Evolutionary conservation across 2,329 filamentous ascomycete genomes (phyloP).

Genomic region (Ustulina deusta): DNA sequence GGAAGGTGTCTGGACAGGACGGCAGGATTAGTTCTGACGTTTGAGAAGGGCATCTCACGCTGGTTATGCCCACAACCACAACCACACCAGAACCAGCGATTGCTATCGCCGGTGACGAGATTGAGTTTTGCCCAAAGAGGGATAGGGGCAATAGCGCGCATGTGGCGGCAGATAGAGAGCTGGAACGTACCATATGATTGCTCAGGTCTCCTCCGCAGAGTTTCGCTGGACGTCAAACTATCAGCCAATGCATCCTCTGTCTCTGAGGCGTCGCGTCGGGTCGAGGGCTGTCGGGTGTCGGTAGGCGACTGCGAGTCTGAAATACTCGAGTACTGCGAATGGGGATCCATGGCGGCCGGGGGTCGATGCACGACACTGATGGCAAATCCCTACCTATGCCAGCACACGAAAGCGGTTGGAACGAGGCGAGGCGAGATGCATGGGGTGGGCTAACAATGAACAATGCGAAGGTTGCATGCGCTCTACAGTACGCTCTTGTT

Average conservation of each 20-base stretch:
- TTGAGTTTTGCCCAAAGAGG: slow-evolving; percentile 3
- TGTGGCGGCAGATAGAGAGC: slow-evolving; percentile 19
- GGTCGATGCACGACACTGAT: slow-evolving; percentile 33
- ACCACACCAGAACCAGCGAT: slow-evolving; percentile 11
- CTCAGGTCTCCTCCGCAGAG: slow-evolving; percentile 69
- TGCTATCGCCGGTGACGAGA: neutral
- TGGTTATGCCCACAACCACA: slow-evolving; percentile 7
- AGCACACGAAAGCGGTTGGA: slow-evolving; percentile 36
- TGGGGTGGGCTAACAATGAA: slow-evolving; percentile 5
- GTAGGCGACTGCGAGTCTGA: slow-evolving; percentile 60
- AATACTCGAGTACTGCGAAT: slow-evolving; percentile 54
- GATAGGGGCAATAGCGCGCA: slow-evolving; percentile 34
- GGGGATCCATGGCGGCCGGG: slow-evolving; percentile 59
- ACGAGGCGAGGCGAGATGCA: slow-evolving; percentile 28
- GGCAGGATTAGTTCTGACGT: slow-evolving; percentile 43
- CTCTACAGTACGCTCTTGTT: slow-evolving; percentile 1
- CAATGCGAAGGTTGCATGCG: neutral
- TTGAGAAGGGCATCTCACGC: slow-evolving; percentile 33
- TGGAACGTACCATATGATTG: slow-evolving; percentile 65
- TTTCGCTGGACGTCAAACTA: slow-evolving; percentile 70
- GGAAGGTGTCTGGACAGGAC: slow-evolving; percentile 51
- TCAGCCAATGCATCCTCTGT: slow-evolving; percentile 63
- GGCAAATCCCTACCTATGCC: slow-evolving; percentile 33
- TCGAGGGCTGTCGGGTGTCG: slow-evolving; percentile 60
- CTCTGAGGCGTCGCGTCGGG: slow-evolving; percentile 53